Percentiles rank a stretch among this genome's conserved stretches.
Conservation (phyloP, 805 yeast genomes). For the Wickerhamomyces hampshirensis region DNA sequence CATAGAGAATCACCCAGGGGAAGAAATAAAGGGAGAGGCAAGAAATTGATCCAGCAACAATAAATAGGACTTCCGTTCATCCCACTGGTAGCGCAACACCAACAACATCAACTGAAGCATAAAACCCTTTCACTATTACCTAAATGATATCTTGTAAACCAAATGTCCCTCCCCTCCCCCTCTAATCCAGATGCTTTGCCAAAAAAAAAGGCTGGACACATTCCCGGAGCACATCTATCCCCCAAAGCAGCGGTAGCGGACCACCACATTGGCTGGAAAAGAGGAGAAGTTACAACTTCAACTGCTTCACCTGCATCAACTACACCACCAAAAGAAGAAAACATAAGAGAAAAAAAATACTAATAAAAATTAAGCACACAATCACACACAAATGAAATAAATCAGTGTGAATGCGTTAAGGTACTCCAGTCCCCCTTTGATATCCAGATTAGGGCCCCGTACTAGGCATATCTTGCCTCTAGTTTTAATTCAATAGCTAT, state of each 20-base stretch:
- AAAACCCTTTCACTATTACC: neutral
- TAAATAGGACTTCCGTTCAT: neutral
- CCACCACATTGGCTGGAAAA: neutral
- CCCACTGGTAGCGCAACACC: neutral
- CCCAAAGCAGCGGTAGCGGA: too few relatives aligned
- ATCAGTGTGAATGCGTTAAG: too few relatives aligned
- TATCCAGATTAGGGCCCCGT: too few relatives aligned
- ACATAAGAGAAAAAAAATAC: neutral
- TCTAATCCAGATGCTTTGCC: neutral
- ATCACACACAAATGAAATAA: neutral
- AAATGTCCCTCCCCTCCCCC: neutral
- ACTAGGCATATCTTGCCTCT: too few relatives aligned
- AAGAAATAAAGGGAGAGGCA: too few relatives aligned
- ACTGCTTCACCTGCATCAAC: conserved; percentile 12
- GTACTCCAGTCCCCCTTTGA: too few relatives aligned
- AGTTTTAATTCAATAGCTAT: too few relatives aligned
- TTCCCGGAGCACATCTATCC: conserved; percentile 9
- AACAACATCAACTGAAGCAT: neutral
- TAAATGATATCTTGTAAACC: neutral
- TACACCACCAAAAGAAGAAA: neutral
- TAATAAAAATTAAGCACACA: neutral
- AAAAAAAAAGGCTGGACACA: neutral
- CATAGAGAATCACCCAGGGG: too few relatives aligned
- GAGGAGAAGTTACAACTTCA: conserved; percentile 7
- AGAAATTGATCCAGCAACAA: too few relatives aligned